These are phyloP conservation scores for Paramarasmius palmivorus DNA, from an alignment of 1,284 basidiomycete species.

Conservation along the genomic window DNA sequence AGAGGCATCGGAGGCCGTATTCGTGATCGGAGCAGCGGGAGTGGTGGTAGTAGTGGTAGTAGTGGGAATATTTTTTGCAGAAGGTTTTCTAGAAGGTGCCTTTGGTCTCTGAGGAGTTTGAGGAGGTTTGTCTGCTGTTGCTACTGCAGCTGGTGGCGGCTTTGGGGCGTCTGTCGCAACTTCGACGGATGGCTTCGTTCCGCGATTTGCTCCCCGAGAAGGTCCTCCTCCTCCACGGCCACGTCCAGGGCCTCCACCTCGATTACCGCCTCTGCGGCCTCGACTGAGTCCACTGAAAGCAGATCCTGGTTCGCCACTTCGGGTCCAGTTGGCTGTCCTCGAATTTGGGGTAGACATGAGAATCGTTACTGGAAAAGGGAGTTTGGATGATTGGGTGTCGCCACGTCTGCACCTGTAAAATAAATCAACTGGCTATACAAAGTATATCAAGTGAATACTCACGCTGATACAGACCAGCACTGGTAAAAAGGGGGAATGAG, in stretches of 20 bases:
- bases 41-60: conserved; percentile 25
- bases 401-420: not conserved
- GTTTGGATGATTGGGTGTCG: not conserved
- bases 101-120: conserved; percentile 3
- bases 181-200: conserved; percentile 11
- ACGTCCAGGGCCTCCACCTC: conserved; percentile 31
- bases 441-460: too few species aligned
- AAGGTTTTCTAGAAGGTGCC: conserved; percentile 25
- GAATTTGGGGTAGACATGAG: conserved; percentile 21
- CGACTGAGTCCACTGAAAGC: conserved; percentile 43
- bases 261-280: conserved; percentile 38
- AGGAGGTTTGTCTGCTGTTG: not conserved
- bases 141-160: not conserved
- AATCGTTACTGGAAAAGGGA: too few species aligned
- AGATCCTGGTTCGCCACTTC: conserved; percentile 46
- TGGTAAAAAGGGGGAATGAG: not conserved
- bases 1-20: conserved; percentile 25
- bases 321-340: conserved; percentile 44
- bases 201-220: conserved; percentile 4
- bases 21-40: conserved; percentile 24
- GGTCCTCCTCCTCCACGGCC: conserved; percentile 27
- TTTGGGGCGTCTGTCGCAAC: conserved; percentile 5
- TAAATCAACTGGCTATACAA: too few species aligned
- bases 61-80: conserved; percentile 12
- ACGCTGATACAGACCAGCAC: not conserved